Conservation (phyloP, 2,329 filamentous ascomycete genomes). For the Colletotrichum sp. region DNA sequence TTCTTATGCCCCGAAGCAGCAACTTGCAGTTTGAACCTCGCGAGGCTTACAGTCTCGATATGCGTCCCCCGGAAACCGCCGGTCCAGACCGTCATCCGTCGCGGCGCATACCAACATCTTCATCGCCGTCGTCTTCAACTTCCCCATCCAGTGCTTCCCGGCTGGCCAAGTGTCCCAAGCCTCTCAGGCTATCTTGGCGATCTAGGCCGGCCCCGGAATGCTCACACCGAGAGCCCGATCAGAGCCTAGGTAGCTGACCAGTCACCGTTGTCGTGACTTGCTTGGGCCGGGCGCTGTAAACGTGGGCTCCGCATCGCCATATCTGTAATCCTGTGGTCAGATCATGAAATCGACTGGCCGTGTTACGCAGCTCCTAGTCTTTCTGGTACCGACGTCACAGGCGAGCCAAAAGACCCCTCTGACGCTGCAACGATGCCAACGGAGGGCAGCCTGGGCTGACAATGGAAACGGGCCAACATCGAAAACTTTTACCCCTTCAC, state of each 20-base stretch:
- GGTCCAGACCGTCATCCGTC: neutral
- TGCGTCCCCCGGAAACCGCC: neutral
- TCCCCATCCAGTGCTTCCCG: neutral
- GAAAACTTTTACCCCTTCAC: neutral
- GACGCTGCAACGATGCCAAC: neutral
- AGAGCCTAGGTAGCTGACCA: neutral
- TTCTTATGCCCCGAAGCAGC: neutral
- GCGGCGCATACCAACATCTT: neutral
- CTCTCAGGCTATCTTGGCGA: neutral
- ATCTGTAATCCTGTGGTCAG: constrained; percentile 2
- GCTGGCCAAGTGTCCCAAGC: neutral
- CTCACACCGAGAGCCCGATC: neutral
- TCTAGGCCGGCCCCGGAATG: neutral
- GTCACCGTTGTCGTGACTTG: neutral
- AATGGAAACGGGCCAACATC: neutral
- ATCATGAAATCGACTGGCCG: neutral
- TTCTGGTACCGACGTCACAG: constrained; percentile 11
- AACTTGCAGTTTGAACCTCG: neutral
- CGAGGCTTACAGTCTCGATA: neutral
- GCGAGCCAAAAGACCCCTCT: neutral
- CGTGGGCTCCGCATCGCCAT: neutral
- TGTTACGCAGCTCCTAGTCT: neutral
- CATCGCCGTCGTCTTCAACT: neutral
- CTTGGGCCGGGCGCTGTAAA: neutral
- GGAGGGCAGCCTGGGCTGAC: neutral